Evolutionary conservation across 2,329 filamentous ascomycete species (phyloP).

Genomic region (Phialocephala sp.): DNA sequence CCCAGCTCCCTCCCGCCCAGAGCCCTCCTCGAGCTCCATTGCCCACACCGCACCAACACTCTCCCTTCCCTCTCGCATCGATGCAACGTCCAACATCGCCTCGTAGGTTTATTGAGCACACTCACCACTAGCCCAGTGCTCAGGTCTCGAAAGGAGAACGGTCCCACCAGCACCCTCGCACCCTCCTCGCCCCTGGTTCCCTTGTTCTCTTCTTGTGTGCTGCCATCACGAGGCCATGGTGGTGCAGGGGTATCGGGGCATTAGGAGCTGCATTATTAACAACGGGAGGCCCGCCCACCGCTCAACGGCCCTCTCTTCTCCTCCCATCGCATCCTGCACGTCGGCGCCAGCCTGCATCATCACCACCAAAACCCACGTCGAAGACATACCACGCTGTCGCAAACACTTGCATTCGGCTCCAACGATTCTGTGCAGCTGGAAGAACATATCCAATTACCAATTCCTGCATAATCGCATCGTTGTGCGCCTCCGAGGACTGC

Average conservation of each 20-base stretch:
- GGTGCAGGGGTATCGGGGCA: neutral
- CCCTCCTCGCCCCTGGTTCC: neutral
- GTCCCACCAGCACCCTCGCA: neutral
- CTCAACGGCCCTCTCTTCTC: conserved; percentile 19
- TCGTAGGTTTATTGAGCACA: conserved; percentile 1
- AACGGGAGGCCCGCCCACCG: conserved; percentile 21
- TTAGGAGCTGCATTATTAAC: conserved; percentile 28
- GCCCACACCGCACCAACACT: neutral
- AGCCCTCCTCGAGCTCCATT: neutral
- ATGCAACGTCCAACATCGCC: neutral
- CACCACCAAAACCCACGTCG: conserved; percentile 16
- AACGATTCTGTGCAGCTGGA: conserved; percentile 23
- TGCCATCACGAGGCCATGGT: conserved; percentile 23
- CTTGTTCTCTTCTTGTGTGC: too few relatives aligned
- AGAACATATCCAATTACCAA: conserved; percentile 6
- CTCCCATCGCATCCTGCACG: conserved; percentile 11
- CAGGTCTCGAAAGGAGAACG: neutral
- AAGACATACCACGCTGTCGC: conserved; percentile 27
- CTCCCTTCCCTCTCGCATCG: too few relatives aligned
- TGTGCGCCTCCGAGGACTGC: conserved; percentile 27
- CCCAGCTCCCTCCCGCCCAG: too few relatives aligned
- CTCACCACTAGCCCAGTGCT: neutral
- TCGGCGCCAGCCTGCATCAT: conserved; percentile 23
- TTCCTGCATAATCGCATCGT: conserved; percentile 13
- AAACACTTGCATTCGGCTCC: conserved; percentile 10